These are phyloP conservation scores for Atractiella rhizophila DNA, from an alignment of 768 basidiomycete species.

Conservation along the genomic window DNA sequence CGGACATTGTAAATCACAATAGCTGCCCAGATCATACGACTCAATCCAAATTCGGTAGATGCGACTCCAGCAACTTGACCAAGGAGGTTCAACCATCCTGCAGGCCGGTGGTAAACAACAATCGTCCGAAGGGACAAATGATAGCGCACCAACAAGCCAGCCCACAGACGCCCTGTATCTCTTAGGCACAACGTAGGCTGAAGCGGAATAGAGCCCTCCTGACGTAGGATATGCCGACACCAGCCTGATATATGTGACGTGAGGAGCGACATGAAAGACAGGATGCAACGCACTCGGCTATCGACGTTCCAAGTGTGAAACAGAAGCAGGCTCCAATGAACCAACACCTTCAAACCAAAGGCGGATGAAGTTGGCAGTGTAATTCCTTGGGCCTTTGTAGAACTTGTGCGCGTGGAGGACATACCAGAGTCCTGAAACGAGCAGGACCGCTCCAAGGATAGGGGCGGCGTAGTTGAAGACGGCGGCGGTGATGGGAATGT, in stretches of 20 bases:
- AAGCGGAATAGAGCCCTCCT: conserved; percentile 26
- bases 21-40: conserved; percentile 32
- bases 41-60: conserved; percentile 50
- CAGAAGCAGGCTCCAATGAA: conserved; percentile 10
- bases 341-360: not conserved
- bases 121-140: conserved; percentile 5
- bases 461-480: too few species aligned
- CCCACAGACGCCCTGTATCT: conserved; percentile 20
- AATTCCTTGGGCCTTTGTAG: too few species aligned
- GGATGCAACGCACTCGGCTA: conserved; percentile 11
- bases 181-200: conserved; percentile 22
- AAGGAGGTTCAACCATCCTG: conserved; percentile 40
- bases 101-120: conserved; percentile 1
- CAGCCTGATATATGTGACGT: conserved; percentile 19
- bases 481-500: too few species aligned
- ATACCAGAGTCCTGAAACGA: too few species aligned
- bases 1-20: conserved; percentile 32
- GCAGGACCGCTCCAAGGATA: too few species aligned
- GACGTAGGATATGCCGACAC: conserved; percentile 26
- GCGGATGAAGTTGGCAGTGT: too few species aligned
- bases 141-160: conserved; percentile 22
- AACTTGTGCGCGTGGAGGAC: too few species aligned
- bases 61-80: conserved; percentile 68
- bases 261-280: conserved; percentile 4
- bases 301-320: conserved; percentile 13